Evolutionary conservation across 257 asterid genomes (phyloP), one percentile per base, ranked within the genome.

Genomic region (Craterostigma plantagineum): DNA sequence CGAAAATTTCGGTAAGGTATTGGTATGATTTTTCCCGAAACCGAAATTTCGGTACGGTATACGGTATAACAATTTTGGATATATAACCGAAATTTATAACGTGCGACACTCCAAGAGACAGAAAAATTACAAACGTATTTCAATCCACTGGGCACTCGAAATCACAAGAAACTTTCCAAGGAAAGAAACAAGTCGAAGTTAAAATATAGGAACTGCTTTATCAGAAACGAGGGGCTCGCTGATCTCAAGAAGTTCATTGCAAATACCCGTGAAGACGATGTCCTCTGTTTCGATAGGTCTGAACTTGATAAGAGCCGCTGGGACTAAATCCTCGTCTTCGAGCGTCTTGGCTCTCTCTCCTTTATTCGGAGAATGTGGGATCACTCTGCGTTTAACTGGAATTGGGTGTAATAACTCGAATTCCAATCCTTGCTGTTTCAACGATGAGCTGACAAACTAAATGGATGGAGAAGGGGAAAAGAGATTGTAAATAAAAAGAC

Each of bases 281-380:
- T 76, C 62, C 5, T 73, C 95, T 7, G 81, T 70, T 64, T 90
- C 96, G 11, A 72, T 62, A 11, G 94, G 94, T 51, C 54, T 72
- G 66, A 69, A 90, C 67, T 90, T 90, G 54, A 79, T 57, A 3
- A 90, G 80, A 16, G 90, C 94, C 11, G 92, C 51, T 43, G 96
- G 99, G 33, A 90, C 83, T 63, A 90, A 63, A 71, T 80, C 99
- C 61, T 90, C 96, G 4, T 77, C 82, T 51, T 77, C 96, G 9
- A 90, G 75, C 2, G 91, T 74, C 17, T 54, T 37, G 4, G 60
- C 58, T 54, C 48, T 70, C 58, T 66, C 58, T 43, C 86, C 91
- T 23, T 70, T 46, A 38, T 58, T 75, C 10, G 90, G 70, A 57
- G 55, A 70, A 70, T 58, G 81, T 34, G 94, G 94, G 48, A 90